phyloP scores from a whole-genome alignment of 352 stramenopile species.

The Peronosclerospora sorghi region DNA sequence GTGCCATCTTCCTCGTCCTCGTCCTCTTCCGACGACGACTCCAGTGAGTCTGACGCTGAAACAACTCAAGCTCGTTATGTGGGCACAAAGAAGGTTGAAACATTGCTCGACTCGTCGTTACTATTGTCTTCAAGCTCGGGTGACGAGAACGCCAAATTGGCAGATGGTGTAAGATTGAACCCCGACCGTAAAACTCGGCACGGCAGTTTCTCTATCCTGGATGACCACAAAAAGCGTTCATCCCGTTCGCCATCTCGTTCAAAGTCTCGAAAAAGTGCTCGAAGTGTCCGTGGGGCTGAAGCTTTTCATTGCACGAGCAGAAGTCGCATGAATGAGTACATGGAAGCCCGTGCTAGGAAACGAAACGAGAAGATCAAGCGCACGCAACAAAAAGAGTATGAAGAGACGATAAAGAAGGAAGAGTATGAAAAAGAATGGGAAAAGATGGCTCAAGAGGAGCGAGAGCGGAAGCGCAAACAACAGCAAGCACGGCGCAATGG shows the following conservation, averaged over 20 bases:
- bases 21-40: slow-evolving; percentile 21
- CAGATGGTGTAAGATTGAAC: slow-evolving; percentile 14
- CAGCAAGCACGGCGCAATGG: slow-evolving; percentile 56
- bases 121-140: slow-evolving; percentile 15
- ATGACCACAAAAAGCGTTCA: slow-evolving; percentile 12
- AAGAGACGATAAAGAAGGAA: slow-evolving; percentile 66
- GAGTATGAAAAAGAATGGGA: slow-evolving; percentile 86
- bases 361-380: slow-evolving; percentile 69
- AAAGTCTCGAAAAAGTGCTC: slow-evolving; percentile 31
- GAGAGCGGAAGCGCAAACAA: slow-evolving; percentile 71
- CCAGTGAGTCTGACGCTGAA: slow-evolving; percentile 14
- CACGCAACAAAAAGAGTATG: slow-evolving; percentile 58
- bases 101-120: slow-evolving; percentile 20
- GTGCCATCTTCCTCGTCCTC: slow-evolving; percentile 14
- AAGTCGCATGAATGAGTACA: slow-evolving; percentile 85
- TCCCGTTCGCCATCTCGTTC: slow-evolving; percentile 26
- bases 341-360: slow-evolving; percentile 71
- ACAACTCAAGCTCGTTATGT: slow-evolving; percentile 9
- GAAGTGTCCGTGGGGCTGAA: slow-evolving; percentile 25
- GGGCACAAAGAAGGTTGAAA: slow-evolving; percentile 8
- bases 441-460: slow-evolving; percentile 80
- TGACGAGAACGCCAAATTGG: slow-evolving; percentile 9
- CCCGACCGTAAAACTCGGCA: slow-evolving; percentile 17
- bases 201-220: slow-evolving; percentile 10
- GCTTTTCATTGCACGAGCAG: slow-evolving; percentile 31